These are phyloP conservation scores for Aspergillus homomorphus DNA, from an alignment of 495 filamentous ascomycete species.

Conservation along the genomic window DNA sequence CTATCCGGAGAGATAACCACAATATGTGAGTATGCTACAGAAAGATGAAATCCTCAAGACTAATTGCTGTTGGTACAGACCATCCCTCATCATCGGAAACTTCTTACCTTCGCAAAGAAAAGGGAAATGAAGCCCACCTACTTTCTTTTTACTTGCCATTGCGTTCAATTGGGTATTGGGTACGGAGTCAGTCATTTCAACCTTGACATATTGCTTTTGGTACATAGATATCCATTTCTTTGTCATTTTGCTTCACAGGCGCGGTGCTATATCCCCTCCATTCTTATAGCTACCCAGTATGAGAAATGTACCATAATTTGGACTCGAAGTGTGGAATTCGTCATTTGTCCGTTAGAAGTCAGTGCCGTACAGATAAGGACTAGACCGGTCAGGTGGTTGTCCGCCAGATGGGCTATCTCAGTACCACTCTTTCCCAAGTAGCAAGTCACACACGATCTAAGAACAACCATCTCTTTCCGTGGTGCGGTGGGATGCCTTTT, in stretches of 20 bases:
- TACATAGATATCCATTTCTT: not conserved
- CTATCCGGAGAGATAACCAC: constrained; percentile 87
- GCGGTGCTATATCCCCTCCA: constrained; percentile 11
- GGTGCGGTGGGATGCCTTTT: not conserved
- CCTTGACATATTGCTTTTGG: not conserved
- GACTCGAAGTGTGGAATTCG: not conserved
- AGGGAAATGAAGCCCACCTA: constrained; percentile 21
- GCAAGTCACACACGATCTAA: not conserved
- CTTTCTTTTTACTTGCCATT: not conserved
- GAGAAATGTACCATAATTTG: constrained; percentile 13
- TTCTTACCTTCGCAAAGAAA: constrained; percentile 66
- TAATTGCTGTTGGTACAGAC: constrained; percentile 50
- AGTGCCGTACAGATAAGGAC: constrained; percentile 6
- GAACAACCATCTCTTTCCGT: not conserved
- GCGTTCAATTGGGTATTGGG: not conserved
- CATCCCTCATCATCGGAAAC: constrained; percentile 92
- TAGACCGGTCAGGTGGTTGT: constrained; percentile 16
- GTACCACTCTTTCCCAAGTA: too few species aligned
- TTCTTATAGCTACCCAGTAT: not conserved
- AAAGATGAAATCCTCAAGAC: not conserved
- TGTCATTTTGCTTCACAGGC: not conserved
- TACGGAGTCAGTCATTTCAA: not conserved
- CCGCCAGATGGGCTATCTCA: too few species aligned
- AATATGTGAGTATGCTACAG: constrained; percentile 74
- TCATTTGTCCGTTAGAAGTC: not conserved